Evolutionary conservation across 2,329 filamentous ascomycete genomes (phyloP), one percentile per base, ranked within the genome.

Genomic region (Aspergillus pseudoterreus): DNA sequence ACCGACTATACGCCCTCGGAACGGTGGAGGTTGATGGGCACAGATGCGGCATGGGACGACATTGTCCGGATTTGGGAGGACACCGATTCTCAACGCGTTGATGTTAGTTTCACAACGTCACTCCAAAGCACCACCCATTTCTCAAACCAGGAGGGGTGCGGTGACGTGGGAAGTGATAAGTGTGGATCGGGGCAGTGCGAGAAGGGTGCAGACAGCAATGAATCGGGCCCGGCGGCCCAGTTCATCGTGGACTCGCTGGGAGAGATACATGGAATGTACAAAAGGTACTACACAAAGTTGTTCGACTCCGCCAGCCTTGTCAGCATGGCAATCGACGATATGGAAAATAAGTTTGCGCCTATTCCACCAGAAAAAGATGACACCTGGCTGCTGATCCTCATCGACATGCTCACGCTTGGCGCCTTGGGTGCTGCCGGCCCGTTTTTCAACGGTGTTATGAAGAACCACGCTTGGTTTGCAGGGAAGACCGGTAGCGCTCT

Each of bases 341-440:
- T 59, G 22, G 55, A 53, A 42, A 53, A 60, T 19, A 55, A 41
- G 39, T 58, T 60, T 49, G 54, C 51, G 35, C 56, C 57, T 3
- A 42, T 57, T 43, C 51, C 55, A 3, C 56, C 54, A 2, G n/a
- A 45, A 19, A 6, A 47, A 1, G 47, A 58, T 17, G 21, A 53
- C 3, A 44, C 32, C 6, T 58, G 53, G 56, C 14, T 49, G 22
- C 33, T 49, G 19, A 21, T 51, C 4, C 35, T 60, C 4, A 42
- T 57, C 6, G 56, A 56, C 36, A 43, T 56, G 9, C 5, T 56
- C 19, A 48, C 53, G 1, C 41, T 57, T 1, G 56, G 56, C 19
- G 27, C 43, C 32, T 48, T 51, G 1, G 22, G 14, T 8, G 38
- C 45, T 47, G 53, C 48, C 1, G 56, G 53, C 11, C 49, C 49